Evolutionary conservation across 148 eudicot species (phyloP), one percentile per base, ranked within the genome.

Genomic region (Polygonum maritimum): DNA sequence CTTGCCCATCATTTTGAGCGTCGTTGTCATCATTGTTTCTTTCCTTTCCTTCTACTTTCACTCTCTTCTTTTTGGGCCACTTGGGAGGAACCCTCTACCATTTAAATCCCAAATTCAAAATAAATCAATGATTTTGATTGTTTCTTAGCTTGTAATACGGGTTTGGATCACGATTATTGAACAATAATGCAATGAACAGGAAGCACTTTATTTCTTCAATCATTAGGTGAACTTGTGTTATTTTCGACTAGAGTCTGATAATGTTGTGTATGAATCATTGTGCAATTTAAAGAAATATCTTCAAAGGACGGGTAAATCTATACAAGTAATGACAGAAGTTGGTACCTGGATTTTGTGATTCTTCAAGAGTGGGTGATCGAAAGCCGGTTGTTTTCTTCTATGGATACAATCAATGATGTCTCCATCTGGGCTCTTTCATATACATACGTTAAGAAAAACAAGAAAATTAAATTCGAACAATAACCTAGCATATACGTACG

Each of bases 291-390:
- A 26, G 31, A 26, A 26, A 26, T 0, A 26, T 26, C 31, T 26
- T 26, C 31, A 26, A 26, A 26, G 31, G 31, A 7, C 41, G 40
- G 19, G 41, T 19, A 21, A 75, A 19, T 9, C 21, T 5, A 31
- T 60, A 19, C 19, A 31, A 12, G 1, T 12, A 1, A 16, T 60
- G 31, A 2, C 62, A 21, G 15, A 44, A 57, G 51, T 5, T 71
- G 2, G 75, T 81, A 94, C 98, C 98, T 92, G 98, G 81, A 95
- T 90, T 87, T 90, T 92, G 91, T 95, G 98, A 88, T 92, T 87
- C 87, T 89, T 95, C 70, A 95, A 86, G 69, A 92, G 94, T n/a
- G 97, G 98, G 77, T 95, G 98, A 88, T 95, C 98, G 38, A 95
- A 87, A 77, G 97, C 98, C 44, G 96, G 96, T 55, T 95, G 98